Conservation (phyloP, 2,329 filamentous ascomycete genomes). For the Macrophomina phaseolina region DNA sequence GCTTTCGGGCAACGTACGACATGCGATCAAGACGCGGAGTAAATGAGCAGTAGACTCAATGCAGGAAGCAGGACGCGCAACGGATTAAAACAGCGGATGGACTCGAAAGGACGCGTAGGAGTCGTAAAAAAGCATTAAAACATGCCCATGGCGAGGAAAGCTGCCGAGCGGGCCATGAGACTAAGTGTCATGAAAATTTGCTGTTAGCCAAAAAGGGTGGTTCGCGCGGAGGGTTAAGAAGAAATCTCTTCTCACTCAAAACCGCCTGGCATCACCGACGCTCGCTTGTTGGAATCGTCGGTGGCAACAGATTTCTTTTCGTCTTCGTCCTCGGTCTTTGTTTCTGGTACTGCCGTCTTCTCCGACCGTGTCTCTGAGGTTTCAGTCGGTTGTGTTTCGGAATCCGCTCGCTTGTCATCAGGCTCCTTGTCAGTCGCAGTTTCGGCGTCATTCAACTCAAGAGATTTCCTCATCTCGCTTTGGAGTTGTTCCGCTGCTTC, state of each 20-base stretch:
- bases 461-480: slow-evolving; percentile 26
- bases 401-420: slow-evolving; percentile 16
- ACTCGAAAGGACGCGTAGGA: slow-evolving; percentile 7
- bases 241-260: slow-evolving; percentile 28
- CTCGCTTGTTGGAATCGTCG: slow-evolving; percentile 1
- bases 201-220: slow-evolving; percentile 20
- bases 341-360: slow-evolving; percentile 12
- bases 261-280: slow-evolving; percentile 25
- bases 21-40: neutral
- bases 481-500: slow-evolving; percentile 44
- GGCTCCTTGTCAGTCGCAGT: slow-evolving; percentile 18
- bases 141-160: slow-evolving; percentile 25
- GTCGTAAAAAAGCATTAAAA: slow-evolving; percentile 20
- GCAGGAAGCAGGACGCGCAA: neutral
- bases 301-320: slow-evolving; percentile 11
- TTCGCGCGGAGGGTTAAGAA: slow-evolving; percentile 18
- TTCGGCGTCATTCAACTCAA: neutral
- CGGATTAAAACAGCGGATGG: neutral
- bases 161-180: slow-evolving; percentile 22
- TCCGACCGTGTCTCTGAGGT: slow-evolving; percentile 15
- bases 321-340: slow-evolving; percentile 11
- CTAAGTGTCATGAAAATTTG: slow-evolving; percentile 7
- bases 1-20: neutral
- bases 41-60: neutral
- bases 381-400: slow-evolving; percentile 13